Percentiles rank a stretch among this genome's conserved stretches.
Conservation (phyloP, 2,329 filamentous ascomycete genomes). For the Fusarium dimerum region DNA sequence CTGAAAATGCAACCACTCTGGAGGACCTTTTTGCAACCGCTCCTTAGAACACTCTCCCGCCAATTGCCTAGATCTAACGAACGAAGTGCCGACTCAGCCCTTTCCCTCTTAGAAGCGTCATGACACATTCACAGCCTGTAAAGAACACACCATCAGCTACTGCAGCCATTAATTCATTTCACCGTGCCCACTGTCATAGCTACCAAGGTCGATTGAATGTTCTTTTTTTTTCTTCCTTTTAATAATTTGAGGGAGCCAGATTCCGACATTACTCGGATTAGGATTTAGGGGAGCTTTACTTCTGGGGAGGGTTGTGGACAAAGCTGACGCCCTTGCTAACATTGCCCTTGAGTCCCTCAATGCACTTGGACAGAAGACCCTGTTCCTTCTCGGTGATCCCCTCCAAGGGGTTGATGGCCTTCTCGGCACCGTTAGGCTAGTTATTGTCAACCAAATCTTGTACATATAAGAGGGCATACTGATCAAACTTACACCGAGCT, state of each 20-base stretch:
- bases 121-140: constrained; percentile 39
- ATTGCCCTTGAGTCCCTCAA: constrained; percentile 84
- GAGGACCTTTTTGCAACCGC: too few relatives aligned
- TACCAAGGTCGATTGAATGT: constrained; percentile 31
- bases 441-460: constrained; percentile 31
- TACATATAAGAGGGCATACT: constrained; percentile 5
- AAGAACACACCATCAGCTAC: constrained; percentile 39
- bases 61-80: too few relatives aligned
- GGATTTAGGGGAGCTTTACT: constrained; percentile 58
- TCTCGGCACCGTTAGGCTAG: constrained; percentile 81
- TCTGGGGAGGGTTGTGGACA: constrained; percentile 82
- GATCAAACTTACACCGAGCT: constrained; percentile 78
- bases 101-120: constrained; percentile 2
- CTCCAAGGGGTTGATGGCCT: constrained; percentile 77
- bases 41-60: too few relatives aligned
- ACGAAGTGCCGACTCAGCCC: too few relatives aligned
- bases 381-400: constrained; percentile 85
- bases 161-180: constrained; percentile 34
- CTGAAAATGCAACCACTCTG: background rate
- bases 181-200: constrained; percentile 39
- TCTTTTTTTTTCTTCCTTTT: constrained; percentile 8
- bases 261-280: constrained; percentile 26
- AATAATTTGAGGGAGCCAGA: constrained; percentile 22
- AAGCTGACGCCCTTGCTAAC: constrained; percentile 94
- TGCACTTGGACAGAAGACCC: constrained; percentile 74